phyloP scores from a whole-genome alignment of 176 grass and related monocot species.

The Triticum urartu region DNA sequence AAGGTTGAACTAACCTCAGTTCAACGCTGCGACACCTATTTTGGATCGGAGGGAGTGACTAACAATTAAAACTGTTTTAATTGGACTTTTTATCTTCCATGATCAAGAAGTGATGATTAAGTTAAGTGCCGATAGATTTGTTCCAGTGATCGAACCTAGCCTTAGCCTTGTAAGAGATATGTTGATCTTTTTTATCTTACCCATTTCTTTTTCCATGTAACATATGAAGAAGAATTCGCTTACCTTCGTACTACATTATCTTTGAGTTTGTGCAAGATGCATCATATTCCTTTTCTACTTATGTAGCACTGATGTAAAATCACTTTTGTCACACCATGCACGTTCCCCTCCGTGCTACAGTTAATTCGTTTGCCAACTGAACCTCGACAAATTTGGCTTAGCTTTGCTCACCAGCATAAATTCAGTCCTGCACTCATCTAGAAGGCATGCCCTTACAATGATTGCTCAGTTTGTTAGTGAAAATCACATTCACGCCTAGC shows the following conservation, averaged over 20 bases:
- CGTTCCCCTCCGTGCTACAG: not conserved
- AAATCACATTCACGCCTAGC: not conserved
- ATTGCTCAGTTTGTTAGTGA: not conserved
- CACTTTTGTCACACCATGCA: not conserved
- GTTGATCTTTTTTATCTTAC: not conserved
- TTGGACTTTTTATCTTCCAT: not conserved
- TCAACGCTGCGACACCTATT: no score
- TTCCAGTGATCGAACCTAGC: not conserved
- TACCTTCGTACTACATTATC: not conserved
- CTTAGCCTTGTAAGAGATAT: not conserved
- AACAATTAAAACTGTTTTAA: not conserved
- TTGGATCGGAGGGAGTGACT: not conserved
- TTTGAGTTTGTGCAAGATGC: conserved; percentile 5
- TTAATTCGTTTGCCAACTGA: not conserved
- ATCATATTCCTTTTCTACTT: not conserved
- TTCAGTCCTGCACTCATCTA: not conserved
- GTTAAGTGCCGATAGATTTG: not conserved
- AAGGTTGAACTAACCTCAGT: no score
- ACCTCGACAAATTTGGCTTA: conserved; percentile 12
- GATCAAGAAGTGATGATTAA: not conserved
- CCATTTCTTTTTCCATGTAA: not conserved
- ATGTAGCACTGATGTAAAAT: not conserved
- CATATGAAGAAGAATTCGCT: not conserved
- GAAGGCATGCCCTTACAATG: not conserved
- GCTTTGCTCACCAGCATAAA: conserved; percentile 1